Evolutionary conservation across 768 basidiomycete species (phyloP), one percentile per base, ranked within the genome.

Genomic region (Rhodotorula graminis): DNA sequence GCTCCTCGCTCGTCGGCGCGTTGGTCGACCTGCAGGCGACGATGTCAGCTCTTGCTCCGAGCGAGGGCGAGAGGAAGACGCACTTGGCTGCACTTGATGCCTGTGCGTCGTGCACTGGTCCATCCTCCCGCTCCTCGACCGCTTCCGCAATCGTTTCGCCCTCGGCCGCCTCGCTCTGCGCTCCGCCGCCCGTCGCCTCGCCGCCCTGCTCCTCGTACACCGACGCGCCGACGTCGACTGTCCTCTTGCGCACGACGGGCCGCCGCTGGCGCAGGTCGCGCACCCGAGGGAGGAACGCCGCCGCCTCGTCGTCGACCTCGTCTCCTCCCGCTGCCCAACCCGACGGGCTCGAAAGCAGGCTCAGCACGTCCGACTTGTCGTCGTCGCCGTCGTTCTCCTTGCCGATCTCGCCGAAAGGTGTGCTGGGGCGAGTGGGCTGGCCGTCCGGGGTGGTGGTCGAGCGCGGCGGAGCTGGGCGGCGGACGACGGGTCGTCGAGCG

Each of bases 361-460:
- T 57, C 18, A 55, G 40, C 0, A 42, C 44, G 19, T 72, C 71
- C 33, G 56, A 63, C 15, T 19, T 16, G 27, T 63, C 65, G n/a
- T 63, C 65, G 60, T 67, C 56, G 19, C 64, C 71, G 37, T 57
- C 65, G 60, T 71, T 42, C 31, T 72, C 71, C 46, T 57, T 63
- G 33, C 65, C 65, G 2, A 58, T 67, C 33, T 72, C 61, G 11
- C 71, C 71, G 29, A 71, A 67, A 3, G 52, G 70, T 5, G 27
- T 42, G 50, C 16, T 19, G 47, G 37, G 40, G 15, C 10, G 46
- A 3, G 31, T 10, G 21, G 14, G 19, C 16, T 37, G 5, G 37
- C 21, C 23, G n/a, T 21, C 21, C 14, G 25, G 37, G 29, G 15
- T 15, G 10, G 29, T 2, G 59, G 18, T 21, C 10, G 56, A 40